Evolutionary conservation across 2,329 filamentous ascomycete genomes (phyloP).

Genomic region (Macrophomina tecta): DNA sequence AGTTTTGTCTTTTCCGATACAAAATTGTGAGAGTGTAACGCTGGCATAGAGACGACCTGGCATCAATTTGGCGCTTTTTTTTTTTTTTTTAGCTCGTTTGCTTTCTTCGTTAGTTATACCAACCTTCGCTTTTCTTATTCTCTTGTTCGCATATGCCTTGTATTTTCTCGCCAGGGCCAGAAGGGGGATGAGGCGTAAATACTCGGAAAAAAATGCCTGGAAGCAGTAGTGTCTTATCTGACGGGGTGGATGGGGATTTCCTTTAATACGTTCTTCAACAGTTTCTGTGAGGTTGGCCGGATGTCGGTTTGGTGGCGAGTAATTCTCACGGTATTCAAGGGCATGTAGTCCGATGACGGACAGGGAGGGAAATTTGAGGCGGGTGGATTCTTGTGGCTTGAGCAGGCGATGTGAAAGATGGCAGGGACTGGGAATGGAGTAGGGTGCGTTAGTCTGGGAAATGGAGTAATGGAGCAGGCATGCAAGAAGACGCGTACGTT

Average conservation of each 20-base stretch:
- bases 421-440: constrained; percentile 11
- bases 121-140: neutral
- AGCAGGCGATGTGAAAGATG: neutral
- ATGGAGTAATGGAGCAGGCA: neutral
- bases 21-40: constrained; percentile 3
- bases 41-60: constrained; percentile 22
- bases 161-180: neutral
- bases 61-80: constrained; percentile 15
- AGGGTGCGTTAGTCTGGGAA: neutral
- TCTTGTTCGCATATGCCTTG: neutral
- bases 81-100: neutral
- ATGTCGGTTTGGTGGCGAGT: too few relatives aligned
- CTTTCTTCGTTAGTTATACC: constrained; percentile 10
- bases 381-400: neutral
- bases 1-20: neutral
- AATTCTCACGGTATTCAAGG: neutral
- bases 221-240: constrained; percentile 9
- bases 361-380: neutral
- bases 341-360: neutral
- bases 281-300: neutral
- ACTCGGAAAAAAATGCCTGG: neutral
- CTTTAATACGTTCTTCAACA: neutral
- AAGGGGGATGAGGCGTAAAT: constrained; percentile 2
- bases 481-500: constrained; percentile 17
- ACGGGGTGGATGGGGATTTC: neutral